phyloP scores from a whole-genome alignment of 495 filamentous ascomycete genomes.

The Penicillium coprophilum region DNA sequence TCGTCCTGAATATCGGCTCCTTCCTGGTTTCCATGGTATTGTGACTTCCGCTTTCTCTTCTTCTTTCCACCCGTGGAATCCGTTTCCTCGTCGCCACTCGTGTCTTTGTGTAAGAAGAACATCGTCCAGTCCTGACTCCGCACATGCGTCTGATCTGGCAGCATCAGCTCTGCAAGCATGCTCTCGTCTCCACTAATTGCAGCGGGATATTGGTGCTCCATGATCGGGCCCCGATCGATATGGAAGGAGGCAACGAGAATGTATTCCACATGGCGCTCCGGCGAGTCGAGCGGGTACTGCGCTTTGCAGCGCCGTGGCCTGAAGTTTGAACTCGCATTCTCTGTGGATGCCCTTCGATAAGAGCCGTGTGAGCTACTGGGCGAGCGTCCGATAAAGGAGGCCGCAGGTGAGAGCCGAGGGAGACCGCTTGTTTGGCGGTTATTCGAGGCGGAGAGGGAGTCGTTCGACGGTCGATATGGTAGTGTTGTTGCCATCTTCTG shows the following conservation, averaged over 20 bases:
- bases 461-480: slow-evolving; percentile 47
- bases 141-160: slow-evolving; percentile 95
- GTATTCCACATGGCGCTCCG: slow-evolving; percentile 96
- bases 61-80: slow-evolving; percentile 52
- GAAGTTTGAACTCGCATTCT: slow-evolving; percentile 43
- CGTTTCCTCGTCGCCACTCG: slow-evolving; percentile 75
- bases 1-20: slow-evolving; percentile 48
- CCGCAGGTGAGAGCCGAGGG: slow-evolving; percentile 55
- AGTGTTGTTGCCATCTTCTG: slow-evolving; percentile 44
- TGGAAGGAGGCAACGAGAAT: slow-evolving; percentile 98
- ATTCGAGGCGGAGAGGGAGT: slow-evolving; percentile 37
- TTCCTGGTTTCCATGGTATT: slow-evolving; percentile 51
- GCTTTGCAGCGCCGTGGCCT: slow-evolving; percentile 62
- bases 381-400: slow-evolving; percentile 55
- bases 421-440: slow-evolving; percentile 51
- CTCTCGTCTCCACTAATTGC: slow-evolving; percentile 95
- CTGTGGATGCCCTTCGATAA: slow-evolving; percentile 44
- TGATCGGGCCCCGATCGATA: slow-evolving; percentile 91
- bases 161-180: slow-evolving; percentile 98
- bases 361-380: slow-evolving; percentile 47
- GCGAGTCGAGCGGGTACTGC: slow-evolving; percentile 76
- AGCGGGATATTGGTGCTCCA: slow-evolving; percentile 97
- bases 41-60: slow-evolving; percentile 51
- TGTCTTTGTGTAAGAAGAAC: slow-evolving; percentile 97
- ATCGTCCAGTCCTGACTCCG: slow-evolving; percentile 98